phyloP scores from a whole-genome alignment of 306 rosid genomes.

The Rosa chinensis region DNA sequence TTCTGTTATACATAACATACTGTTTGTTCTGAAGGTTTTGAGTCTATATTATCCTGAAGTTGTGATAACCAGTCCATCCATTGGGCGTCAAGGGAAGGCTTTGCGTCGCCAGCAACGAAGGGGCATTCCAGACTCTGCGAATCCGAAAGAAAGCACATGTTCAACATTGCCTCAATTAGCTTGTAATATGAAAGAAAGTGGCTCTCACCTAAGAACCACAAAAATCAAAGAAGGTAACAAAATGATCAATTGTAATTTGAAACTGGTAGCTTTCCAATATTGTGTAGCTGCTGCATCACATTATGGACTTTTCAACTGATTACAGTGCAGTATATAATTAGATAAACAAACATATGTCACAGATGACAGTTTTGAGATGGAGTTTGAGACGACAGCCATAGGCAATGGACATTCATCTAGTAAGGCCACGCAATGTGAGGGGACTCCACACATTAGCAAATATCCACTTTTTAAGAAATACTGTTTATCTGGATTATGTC shows the following conservation, averaged over 20 bases:
- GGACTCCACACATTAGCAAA: constrained; percentile 31
- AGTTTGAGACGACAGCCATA: constrained; percentile 28
- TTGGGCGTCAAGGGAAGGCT: constrained; percentile 97
- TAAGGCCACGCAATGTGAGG: constrained; percentile 36
- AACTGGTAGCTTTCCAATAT: neutral
- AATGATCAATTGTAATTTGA: neutral
- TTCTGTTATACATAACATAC: constrained; percentile 15
- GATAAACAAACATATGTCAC: constrained; percentile 29
- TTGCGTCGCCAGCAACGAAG: constrained; percentile 67
- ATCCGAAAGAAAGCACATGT: constrained; percentile 35
- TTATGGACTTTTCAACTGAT: constrained; percentile 1
- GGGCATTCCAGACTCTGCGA: constrained; percentile 31
- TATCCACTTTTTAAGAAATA: constrained; percentile 56
- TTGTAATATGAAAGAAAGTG: constrained; percentile 22
- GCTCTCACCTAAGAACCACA: constrained; percentile 18
- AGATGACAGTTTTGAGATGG: constrained; percentile 37
- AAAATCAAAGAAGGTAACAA: constrained; percentile 46
- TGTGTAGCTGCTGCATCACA: constrained; percentile 9
- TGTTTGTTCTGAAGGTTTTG: constrained; percentile 60
- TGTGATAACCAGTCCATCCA: constrained; percentile 52
- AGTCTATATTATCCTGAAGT: constrained; percentile 66
- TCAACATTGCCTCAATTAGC: constrained; percentile 9
- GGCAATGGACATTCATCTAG: constrained; percentile 25
- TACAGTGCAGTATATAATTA: constrained; percentile 8
- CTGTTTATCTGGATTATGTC: constrained; percentile 65